Conservation (phyloP, 495 filamentous ascomycete genomes). For the Elaphomyces granulatus region DNA sequence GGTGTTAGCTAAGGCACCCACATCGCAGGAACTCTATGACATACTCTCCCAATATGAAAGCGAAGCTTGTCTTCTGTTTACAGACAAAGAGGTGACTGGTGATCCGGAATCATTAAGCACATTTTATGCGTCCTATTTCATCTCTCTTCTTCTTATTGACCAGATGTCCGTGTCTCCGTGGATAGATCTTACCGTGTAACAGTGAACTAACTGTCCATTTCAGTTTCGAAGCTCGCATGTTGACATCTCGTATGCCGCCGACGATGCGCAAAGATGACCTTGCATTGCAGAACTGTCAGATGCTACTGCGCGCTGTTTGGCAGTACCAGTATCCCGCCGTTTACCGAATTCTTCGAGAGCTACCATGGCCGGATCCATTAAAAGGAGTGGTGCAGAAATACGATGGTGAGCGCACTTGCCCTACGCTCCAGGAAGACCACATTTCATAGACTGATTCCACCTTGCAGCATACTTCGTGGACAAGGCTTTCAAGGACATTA, state of each 20-base stretch:
- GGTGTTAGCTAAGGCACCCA: slow-evolving; percentile 19
- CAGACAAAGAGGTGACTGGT: slow-evolving; percentile 6
- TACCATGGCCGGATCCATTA: slow-evolving; percentile 30
- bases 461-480: slow-evolving; percentile 30
- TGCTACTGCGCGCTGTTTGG: slow-evolving; percentile 35
- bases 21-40: slow-evolving; percentile 30
- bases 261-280: slow-evolving; percentile 23
- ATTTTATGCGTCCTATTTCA: slow-evolving; percentile 38
- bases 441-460: neutral
- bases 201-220: neutral
- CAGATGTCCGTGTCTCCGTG: slow-evolving; percentile 25
- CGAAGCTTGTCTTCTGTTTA: slow-evolving; percentile 23
- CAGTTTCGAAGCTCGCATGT: slow-evolving; percentile 38
- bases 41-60: slow-evolving; percentile 32
- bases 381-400: slow-evolving; percentile 28
- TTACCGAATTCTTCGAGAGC: slow-evolving; percentile 27
- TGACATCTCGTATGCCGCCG: slow-evolving; percentile 34
- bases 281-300: slow-evolving; percentile 30
- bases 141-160: slow-evolving; percentile 37
- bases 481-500: slow-evolving; percentile 33
- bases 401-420: slow-evolving; percentile 20
- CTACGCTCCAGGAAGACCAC: neutral
- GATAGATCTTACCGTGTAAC: neutral
- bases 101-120: slow-evolving; percentile 24
- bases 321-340: slow-evolving; percentile 30